phyloP scores from a whole-genome alignment of 2,329 filamentous ascomycete species.

The Fusarium sp. region DNA sequence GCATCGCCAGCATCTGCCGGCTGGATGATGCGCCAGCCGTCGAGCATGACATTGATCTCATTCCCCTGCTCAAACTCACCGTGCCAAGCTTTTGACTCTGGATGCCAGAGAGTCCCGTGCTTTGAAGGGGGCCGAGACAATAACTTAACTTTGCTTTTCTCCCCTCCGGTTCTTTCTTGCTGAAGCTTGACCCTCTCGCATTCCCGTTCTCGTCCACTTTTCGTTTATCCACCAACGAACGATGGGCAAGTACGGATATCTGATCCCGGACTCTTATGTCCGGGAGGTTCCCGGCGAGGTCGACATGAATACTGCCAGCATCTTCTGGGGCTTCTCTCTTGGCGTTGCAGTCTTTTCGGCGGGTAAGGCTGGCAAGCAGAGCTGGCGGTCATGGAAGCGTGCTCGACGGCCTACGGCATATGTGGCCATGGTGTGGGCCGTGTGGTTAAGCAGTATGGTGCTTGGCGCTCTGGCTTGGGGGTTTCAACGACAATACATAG shows the following conservation, averaged over 20 bases:
- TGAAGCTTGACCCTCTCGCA: neutral
- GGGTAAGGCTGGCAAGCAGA: slow-evolving; percentile 23
- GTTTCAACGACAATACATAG: slow-evolving; percentile 40
- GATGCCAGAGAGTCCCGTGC: neutral
- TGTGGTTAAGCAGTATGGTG: slow-evolving; percentile 40
- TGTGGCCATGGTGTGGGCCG: slow-evolving; percentile 38
- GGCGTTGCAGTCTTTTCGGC: slow-evolving; percentile 29
- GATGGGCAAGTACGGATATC: slow-evolving; percentile 39
- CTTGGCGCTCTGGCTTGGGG: slow-evolving; percentile 38
- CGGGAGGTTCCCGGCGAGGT: slow-evolving; percentile 29
- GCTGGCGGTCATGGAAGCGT: slow-evolving; percentile 28
- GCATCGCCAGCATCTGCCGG: neutral
- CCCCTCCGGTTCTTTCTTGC: neutral
- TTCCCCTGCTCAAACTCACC: neutral
- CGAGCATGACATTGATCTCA: neutral
- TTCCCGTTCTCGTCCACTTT: neutral
- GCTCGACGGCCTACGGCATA: slow-evolving; percentile 25
- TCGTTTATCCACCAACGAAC: neutral
- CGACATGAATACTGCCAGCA: slow-evolving; percentile 41
- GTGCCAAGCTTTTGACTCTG: neutral
- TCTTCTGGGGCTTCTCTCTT: slow-evolving; percentile 43
- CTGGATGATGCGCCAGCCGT: neutral
- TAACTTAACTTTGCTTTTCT: neutral
- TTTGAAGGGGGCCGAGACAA: neutral
- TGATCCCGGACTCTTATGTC: slow-evolving; percentile 41